Percentiles rank a stretch among this genome's conserved stretches.
phyloP scores from a whole-genome alignment of 768 basidiomycete genomes.

The Rubroboletus pulcherrimus region DNA sequence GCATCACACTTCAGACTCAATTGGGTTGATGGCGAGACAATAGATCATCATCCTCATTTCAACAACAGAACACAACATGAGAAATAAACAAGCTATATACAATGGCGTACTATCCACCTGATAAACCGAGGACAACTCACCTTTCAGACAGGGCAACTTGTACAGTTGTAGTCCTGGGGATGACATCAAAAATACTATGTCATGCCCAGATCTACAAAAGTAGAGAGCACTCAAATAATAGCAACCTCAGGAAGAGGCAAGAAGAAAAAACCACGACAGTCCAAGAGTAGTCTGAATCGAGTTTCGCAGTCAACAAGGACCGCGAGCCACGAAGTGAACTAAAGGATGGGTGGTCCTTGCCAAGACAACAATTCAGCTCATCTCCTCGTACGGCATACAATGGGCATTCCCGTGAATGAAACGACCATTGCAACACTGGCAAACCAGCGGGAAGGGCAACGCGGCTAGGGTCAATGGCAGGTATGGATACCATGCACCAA shows the following conservation, averaged over 20 bases:
- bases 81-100: not conserved
- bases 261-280: conserved; percentile 14
- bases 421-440: conserved; percentile 2
- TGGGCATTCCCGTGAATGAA: not conserved
- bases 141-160: not conserved
- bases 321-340: conserved; percentile 31
- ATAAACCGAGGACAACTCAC: not conserved
- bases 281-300: conserved; percentile 36
- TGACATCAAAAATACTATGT: not conserved
- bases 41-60: not conserved
- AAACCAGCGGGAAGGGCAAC: conserved; percentile 9
- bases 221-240: not conserved
- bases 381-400: conserved; percentile 19
- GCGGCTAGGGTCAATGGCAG: not conserved
- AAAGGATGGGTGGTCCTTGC: conserved; percentile 11
- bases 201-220: conserved; percentile 1
- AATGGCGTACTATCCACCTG: not conserved
- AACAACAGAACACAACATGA: not conserved
- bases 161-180: conserved; percentile 2
- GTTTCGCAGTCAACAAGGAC: conserved; percentile 18
- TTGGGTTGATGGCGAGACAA: not conserved
- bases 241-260: conserved; percentile 16
- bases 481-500: not conserved
- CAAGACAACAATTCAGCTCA: not conserved
- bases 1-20: not conserved